Evolutionary conservation across 1,284 basidiomycete species (phyloP).

Genomic region (Irpex sp.): DNA sequence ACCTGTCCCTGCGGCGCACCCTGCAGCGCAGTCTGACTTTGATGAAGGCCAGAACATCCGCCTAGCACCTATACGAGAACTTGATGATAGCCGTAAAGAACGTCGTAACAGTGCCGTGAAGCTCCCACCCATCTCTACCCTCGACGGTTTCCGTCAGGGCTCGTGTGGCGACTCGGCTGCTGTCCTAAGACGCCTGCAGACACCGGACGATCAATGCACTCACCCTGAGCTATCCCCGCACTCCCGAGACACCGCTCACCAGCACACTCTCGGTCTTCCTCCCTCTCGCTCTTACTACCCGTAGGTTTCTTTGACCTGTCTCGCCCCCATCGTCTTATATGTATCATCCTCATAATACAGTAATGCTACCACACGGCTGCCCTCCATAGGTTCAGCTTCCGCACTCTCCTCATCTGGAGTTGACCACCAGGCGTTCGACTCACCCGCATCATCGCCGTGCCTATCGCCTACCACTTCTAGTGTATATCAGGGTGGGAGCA

Average conservation of each 20-base stretch:
- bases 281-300: background rate
- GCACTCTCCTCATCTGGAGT: background rate
- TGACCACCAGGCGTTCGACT: background rate
- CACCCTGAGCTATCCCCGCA: background rate
- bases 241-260: background rate
- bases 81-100: background rate
- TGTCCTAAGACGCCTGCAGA: conserved; percentile 53
- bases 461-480: background rate
- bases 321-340: background rate
- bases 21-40: conserved; percentile 40
- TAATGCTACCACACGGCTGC: background rate
- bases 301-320: background rate
- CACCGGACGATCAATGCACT: conserved; percentile 37
- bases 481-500: background rate
- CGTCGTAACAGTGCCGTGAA: conserved; percentile 35
- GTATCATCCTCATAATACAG: background rate
- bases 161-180: conserved; percentile 55
- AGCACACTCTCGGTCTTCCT: background rate
- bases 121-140: conserved; percentile 63
- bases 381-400: background rate
- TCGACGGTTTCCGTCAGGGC: conserved; percentile 54
- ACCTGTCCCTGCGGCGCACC: conserved; percentile 22
- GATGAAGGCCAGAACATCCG: conserved; percentile 14
- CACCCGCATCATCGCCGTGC: conserved; percentile 5
- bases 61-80: conserved; percentile 9